Base-by-base conservation (phyloP, 2,329 filamentous ascomycete species). In the Sporothrix pseudoabietina region DNA sequence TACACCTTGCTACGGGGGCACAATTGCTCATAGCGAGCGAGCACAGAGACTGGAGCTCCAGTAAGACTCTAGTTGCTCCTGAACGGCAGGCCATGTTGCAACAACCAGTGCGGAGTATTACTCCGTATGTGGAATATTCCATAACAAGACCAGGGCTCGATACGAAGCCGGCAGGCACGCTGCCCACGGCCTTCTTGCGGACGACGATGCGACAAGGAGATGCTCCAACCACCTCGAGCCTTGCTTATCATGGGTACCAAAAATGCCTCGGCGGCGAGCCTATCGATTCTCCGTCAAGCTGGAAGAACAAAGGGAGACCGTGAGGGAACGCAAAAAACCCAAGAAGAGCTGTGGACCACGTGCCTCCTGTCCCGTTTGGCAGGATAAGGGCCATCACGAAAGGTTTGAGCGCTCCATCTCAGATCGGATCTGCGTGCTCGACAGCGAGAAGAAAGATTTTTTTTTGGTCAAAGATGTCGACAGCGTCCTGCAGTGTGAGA, bases 231-330 rank as follows among this genome's bases (percentile, higher is more conserved):
- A 41, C 3, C 30, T 41, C 30, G 7, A 59, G 19, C 30, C 55
- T 19, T 35, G 26, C n/a, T 55, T 9, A 35, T 19, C 30, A 59
- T 39, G 9, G 57, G 57, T 49, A 49, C 19, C 32, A 19, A 44
- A 44, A 65, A 30, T 30, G 22, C 41, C n/a, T 66, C 61, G 61
- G 61, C 61, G 61, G 61, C 61, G 39, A 65, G 61, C 12, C 57
- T 61, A 19, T 22, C 30, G 30, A 19, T 19, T 35, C 30, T 32
- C 52, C 26, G 26, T 59, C 30, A 14, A 32, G 32, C 9, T 16
- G 32, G 35, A 41, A 39, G 59, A 63, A 63, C 59, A 19, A 63
- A 22, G 10, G n/a, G 8, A 44, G 32, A 14, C 12, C 14, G 19
- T 39, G 39, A 44, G 52, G 10, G 4, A 30, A 14, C 12, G 52